Evolutionary conservation across 441 rosid genomes (phyloP), one percentile per base, ranked within the genome.

Genomic region (Populus hybrid): DNA sequence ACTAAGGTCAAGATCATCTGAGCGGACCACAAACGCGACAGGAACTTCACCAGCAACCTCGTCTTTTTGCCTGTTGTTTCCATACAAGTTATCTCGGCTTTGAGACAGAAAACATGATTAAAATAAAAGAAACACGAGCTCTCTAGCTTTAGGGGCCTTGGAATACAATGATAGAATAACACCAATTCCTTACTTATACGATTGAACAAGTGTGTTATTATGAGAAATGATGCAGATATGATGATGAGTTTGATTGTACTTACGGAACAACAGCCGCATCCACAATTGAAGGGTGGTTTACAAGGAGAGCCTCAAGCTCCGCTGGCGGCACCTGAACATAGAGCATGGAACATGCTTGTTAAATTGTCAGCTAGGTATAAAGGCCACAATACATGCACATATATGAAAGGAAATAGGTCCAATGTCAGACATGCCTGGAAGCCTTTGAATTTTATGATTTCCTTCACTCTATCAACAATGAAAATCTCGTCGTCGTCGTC

Each of bases 251-350:
- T 11, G 30, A 10, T 24, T 21, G 21, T 68, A 84, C 98, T 83
- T 87, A 92, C 96, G 94, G 94, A 71, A 94, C 94, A 72, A 94
- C 98, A 11, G 96, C 98, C 2, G 98, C 98, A 75, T 94, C 98
- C 1, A 88, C 89, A 70, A 94, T 88, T 20, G 86, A 88, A 28
- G 92, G 85, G 73, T 94, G 96, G 83, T 71, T 85, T 20, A 92
- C 69, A 9, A 94, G 94, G 28, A 94, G 86, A 57, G 92, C 85
- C 79, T 94, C 98, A 18, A 94, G 90, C 85, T 94, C 98, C 10
- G 97, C 98, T 0, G 98, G 98, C 61, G 97, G 93, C 63, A 92
- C 98, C 92, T 93, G 83, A 75, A 59, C 32, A 73, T 4, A 46
- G 3, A 12, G 11, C 5, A 38, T 6, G n/a, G 12, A 9, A 12